phyloP scores from a whole-genome alignment of 1,139 yeast genomes.

The Debaryomyces coudertii region DNA sequence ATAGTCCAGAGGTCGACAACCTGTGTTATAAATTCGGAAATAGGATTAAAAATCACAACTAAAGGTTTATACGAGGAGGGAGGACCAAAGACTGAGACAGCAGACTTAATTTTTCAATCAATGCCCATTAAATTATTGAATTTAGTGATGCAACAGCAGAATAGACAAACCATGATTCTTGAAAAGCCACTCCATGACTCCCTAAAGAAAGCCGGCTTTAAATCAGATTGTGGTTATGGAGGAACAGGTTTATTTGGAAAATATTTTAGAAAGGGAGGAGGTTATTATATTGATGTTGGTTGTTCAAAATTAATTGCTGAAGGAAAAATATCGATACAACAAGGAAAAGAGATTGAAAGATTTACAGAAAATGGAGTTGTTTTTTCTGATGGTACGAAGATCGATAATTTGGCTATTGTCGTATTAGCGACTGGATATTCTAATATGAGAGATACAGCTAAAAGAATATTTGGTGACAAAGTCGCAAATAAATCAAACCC shows the following conservation, averaged over 20 bases:
- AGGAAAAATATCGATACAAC: conserved; percentile 39
- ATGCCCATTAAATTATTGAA: conserved; percentile 33
- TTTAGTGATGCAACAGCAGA: conserved; percentile 10
- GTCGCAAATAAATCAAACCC: conserved; percentile 32
- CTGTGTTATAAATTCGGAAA: conserved; percentile 39
- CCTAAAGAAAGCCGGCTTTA: conserved; percentile 36
- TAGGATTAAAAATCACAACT: conserved; percentile 31
- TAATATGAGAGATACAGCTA: conserved; percentile 45
- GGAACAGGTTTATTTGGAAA: conserved; percentile 46
- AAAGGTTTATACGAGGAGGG: conserved; percentile 36
- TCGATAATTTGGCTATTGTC: conserved; percentile 38
- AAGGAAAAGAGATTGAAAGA: conserved; percentile 31
- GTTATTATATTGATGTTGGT: conserved; percentile 50
- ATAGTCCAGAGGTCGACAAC: conserved; percentile 49
- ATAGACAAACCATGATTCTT: conserved; percentile 16
- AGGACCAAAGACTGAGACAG: conserved; percentile 40
- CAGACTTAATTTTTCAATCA: conserved; percentile 37
- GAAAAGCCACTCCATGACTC: conserved; percentile 35
- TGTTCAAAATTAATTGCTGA: conserved; percentile 40
- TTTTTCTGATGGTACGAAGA: conserved; percentile 38
- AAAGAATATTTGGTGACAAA: conserved; percentile 34
- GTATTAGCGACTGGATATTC: conserved; percentile 50
- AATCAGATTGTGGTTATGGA: conserved; percentile 45
- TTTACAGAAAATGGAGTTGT: conserved; percentile 40
- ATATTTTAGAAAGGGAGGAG: conserved; percentile 45